Evolutionary conservation across 164 flowering plant species (phyloP).

Genomic region (Piper longum): DNA sequence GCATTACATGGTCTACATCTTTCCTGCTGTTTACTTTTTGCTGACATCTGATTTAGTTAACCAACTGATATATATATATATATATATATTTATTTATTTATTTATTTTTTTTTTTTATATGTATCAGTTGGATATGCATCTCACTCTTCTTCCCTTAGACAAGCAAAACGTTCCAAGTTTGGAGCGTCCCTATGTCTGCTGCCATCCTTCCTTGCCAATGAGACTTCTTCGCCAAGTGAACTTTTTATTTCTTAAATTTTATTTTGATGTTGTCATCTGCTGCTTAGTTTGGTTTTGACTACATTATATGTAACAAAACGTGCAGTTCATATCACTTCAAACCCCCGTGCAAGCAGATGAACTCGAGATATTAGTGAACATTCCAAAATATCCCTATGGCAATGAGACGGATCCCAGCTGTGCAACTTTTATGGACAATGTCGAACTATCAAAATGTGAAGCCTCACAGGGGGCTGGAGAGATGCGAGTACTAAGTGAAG

Average conservation of each 20-base stretch:
- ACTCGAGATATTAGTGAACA: conserved; percentile 32
- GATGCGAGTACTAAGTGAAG: conserved; percentile 27
- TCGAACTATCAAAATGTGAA: conserved; percentile 10
- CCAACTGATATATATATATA: not conserved
- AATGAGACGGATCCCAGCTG: not conserved
- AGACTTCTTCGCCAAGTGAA: conserved; percentile 48
- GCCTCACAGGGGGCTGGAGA: conserved; percentile 17
- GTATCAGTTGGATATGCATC: conserved; percentile 48
- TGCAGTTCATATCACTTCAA: conserved; percentile 47
- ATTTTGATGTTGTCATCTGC: not conserved
- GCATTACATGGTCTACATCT: not conserved
- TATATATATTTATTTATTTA: conserved; percentile 1
- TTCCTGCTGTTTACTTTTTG: not conserved
- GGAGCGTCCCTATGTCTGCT: conserved; percentile 54
- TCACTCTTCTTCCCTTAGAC: conserved; percentile 49
- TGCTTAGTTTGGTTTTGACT: not conserved
- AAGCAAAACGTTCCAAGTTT: conserved; percentile 40
- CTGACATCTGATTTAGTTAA: not conserved
- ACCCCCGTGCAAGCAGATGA: conserved; percentile 13
- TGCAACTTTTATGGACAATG: conserved; percentile 12
- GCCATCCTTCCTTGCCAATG: conserved; percentile 50
- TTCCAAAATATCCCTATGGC: conserved; percentile 3
- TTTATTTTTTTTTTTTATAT: not conserved
- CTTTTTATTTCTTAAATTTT: conserved; percentile 2
- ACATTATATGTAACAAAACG: not conserved